A percentile compares a stretch with the other conserved stretches of the same genome.
Evolutionary conservation across 768 basidiomycete genomes (phyloP).

Genomic region (Pilatotrama ljubarskyi): DNA sequence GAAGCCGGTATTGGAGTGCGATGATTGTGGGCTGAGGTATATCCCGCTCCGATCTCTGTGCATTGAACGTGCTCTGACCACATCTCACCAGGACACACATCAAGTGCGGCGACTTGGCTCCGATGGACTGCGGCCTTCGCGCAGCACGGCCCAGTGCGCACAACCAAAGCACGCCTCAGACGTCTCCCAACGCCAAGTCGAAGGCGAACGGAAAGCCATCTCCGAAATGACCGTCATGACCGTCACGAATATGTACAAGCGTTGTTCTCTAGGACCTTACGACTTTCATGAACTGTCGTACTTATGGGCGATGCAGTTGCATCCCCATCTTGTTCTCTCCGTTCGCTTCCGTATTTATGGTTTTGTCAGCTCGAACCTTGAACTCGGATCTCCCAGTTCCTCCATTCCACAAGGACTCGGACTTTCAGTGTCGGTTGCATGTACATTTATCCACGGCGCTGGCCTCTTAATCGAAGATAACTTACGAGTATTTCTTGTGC

Average conservation of each 20-base stretch:
- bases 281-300: constrained; percentile 11
- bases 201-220: constrained; percentile 23
- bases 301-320: neutral
- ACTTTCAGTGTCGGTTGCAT: constrained; percentile 12
- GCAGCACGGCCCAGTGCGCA: constrained; percentile 27
- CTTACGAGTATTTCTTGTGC: neutral
- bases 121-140: constrained; percentile 73
- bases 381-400: neutral
- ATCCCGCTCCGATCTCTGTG: constrained; percentile 20
- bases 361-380: neutral
- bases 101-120: constrained; percentile 84
- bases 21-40: constrained; percentile 81
- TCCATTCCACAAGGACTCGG: constrained; percentile 5
- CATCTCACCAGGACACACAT: constrained; percentile 64
- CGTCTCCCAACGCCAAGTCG: constrained; percentile 20
- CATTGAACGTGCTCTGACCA: neutral
- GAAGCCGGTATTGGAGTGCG: constrained; percentile 85
- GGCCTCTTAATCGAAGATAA: constrained; percentile 1
- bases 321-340: neutral
- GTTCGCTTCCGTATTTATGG: neutral
- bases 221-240: constrained; percentile 13
- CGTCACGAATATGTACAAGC: neutral
- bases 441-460: constrained; percentile 6
- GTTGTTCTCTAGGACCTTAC: constrained; percentile 1
- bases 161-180: constrained; percentile 4